Conservation (phyloP, 176 grass and related monocot species). For the Lolium perenne region DNA sequence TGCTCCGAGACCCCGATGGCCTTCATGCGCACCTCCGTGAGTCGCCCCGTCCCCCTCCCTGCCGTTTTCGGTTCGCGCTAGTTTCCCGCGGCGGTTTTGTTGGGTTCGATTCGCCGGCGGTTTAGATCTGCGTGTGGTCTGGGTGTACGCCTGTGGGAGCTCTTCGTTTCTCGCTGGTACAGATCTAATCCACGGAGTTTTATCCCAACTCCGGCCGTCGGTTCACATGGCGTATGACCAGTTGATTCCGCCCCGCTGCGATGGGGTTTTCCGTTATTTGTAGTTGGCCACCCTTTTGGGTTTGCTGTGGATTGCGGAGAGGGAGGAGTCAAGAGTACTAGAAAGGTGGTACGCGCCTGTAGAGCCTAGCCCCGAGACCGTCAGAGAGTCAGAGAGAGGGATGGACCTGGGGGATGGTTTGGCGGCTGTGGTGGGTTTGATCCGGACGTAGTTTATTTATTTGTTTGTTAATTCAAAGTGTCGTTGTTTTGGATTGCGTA, state of each 20-base stretch:
- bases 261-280: not conserved
- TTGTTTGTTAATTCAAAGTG: not conserved
- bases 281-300: not conserved
- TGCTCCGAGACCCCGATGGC: constrained; percentile 45
- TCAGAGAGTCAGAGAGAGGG: not conserved
- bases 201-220: not conserved
- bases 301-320: not conserved
- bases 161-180: not conserved
- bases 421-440: not conserved
- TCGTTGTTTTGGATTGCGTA: not conserved
- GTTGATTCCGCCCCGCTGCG: not conserved
- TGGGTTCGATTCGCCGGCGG: not conserved
- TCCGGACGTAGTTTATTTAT: not conserved
- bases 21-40: constrained; percentile 61
- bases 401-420: not conserved
- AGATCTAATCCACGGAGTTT: constrained; percentile 14
- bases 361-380: not conserved
- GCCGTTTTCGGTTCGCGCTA: not conserved
- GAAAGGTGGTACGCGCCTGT: no score
- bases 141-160: no score
- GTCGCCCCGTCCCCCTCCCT: not conserved
- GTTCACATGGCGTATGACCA: not conserved
- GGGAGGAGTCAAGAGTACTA: not conserved
- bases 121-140: constrained; percentile 39
- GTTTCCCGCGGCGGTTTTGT: not conserved